phyloP scores from a whole-genome alignment of 345 rosid genomes.

The Dimocarpus longan region DNA sequence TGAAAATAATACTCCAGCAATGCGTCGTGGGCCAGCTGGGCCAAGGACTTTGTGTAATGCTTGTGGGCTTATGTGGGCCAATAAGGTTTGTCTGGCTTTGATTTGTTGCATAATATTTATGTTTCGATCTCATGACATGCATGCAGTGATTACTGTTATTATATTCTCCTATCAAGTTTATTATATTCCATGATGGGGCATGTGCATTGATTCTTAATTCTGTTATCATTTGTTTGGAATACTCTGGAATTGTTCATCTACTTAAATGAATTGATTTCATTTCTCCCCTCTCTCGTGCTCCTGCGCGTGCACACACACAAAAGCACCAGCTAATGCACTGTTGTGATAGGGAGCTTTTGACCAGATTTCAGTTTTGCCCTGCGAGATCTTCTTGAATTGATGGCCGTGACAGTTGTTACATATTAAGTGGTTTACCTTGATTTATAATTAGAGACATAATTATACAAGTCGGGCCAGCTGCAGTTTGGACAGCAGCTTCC shows the following conservation, averaged over 20 bases:
- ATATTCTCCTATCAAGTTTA: not conserved
- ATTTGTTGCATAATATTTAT: not conserved
- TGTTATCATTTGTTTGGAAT: not conserved
- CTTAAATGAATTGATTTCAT: not conserved
- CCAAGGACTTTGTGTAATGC: slow-evolving; percentile 83
- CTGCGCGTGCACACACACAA: not conserved
- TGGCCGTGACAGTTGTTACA: not conserved
- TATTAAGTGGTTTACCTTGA: not conserved
- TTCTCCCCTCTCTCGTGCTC: not conserved
- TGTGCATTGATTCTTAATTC: not conserved
- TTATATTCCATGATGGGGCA: not conserved
- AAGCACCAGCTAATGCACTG: not conserved
- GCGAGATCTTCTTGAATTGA: not conserved
- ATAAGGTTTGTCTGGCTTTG: slow-evolving; percentile 51
- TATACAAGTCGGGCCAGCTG: not conserved
- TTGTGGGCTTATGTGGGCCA: slow-evolving; percentile 92
- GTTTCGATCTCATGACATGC: slow-evolving; percentile 7
- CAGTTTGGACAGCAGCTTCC: not conserved
- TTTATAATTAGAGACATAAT: not conserved
- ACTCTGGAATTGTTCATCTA: not conserved
- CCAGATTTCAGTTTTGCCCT: not conserved
- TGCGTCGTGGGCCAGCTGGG: slow-evolving; percentile 91
- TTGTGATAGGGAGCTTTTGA: not conserved
- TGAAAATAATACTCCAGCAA: slow-evolving; percentile 72
- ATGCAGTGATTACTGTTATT: not conserved